Conservation (phyloP, 2,329 filamentous ascomycete species). For the Rachicladosporium sp. region DNA sequence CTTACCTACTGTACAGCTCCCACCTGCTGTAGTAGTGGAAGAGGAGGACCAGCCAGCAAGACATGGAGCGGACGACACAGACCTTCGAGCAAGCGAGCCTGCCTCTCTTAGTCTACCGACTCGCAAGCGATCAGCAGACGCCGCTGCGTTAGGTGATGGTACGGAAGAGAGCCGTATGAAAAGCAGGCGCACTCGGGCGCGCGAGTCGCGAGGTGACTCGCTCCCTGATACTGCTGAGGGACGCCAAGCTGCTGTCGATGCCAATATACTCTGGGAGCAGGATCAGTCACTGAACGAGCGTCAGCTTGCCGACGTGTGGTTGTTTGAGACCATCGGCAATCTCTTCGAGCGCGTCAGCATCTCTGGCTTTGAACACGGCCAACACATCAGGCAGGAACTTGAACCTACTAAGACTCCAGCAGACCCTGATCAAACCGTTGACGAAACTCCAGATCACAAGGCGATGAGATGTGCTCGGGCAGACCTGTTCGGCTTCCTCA, state of each 20-base stretch:
- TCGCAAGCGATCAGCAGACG: conserved; percentile 50
- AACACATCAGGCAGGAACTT: conserved; percentile 19
- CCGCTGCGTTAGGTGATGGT: conserved; percentile 45
- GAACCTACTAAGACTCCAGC: no score
- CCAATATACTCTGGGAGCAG: conserved; percentile 42
- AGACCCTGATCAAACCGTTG: neutral
- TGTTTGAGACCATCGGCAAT: conserved; percentile 42
- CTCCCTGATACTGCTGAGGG: conserved; percentile 35
- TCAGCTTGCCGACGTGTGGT: conserved; percentile 43
- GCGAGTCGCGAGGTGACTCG: conserved; percentile 32
- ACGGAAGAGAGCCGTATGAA: conserved; percentile 44
- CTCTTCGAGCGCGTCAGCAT: conserved; percentile 42
- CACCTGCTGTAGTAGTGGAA: conserved; percentile 17
- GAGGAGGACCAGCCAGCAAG: conserved; percentile 3
- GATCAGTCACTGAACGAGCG: conserved; percentile 42
- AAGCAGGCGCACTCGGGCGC: conserved; percentile 48
- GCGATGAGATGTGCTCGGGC: conserved; percentile 10
- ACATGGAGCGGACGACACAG: no score
- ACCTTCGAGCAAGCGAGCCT: conserved; percentile 15
- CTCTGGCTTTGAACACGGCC: conserved; percentile 21
- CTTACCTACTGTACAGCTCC: conserved; percentile 16
- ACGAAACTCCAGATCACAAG: neutral
- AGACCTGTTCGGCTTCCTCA: conserved; percentile 17
- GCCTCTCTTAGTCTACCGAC: conserved; percentile 26
- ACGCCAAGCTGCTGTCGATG: conserved; percentile 23